Evolutionary conservation across 129 eudicot genomes (phyloP).

Genomic region (Pseudognaphalium luteoalbum): DNA sequence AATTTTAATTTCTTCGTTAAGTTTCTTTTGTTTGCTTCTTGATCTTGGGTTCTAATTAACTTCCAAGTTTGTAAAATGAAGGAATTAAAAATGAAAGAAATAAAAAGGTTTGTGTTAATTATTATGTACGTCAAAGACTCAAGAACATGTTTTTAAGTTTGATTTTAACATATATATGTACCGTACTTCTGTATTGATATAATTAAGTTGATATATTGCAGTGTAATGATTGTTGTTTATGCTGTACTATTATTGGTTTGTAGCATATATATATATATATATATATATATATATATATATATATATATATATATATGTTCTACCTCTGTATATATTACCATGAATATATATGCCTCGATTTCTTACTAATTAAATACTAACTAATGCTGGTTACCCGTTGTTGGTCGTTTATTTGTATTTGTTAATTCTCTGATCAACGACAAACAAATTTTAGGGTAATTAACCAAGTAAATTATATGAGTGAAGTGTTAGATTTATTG

Average conservation of each 20-base stretch:
- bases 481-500: no score
- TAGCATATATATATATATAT: not conserved
- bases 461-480: no score
- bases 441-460: no score
- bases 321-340: no score
- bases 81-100: conserved; percentile 15
- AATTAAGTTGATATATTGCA: not conserved
- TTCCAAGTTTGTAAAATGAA: conserved; percentile 7
- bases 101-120: not conserved
- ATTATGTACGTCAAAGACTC: conserved; percentile 9
- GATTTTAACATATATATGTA: no score
- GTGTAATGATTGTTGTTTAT: conserved; percentile 9
- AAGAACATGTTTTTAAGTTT: not conserved
- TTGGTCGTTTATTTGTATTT: no score
- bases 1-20: conserved; percentile 29
- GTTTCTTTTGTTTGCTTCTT: conserved; percentile 15
- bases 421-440: no score
- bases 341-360: not conserved
- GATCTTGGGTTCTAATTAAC: conserved; percentile 16
- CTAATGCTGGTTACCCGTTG: no score
- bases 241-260: not conserved
- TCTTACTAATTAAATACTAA: not conserved
- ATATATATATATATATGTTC: not conserved
- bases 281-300: no score
- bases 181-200: not conserved